Evolutionary conservation across 2,329 filamentous ascomycete species (phyloP).

Genomic region (Arthrobotrys sphaeroides): DNA sequence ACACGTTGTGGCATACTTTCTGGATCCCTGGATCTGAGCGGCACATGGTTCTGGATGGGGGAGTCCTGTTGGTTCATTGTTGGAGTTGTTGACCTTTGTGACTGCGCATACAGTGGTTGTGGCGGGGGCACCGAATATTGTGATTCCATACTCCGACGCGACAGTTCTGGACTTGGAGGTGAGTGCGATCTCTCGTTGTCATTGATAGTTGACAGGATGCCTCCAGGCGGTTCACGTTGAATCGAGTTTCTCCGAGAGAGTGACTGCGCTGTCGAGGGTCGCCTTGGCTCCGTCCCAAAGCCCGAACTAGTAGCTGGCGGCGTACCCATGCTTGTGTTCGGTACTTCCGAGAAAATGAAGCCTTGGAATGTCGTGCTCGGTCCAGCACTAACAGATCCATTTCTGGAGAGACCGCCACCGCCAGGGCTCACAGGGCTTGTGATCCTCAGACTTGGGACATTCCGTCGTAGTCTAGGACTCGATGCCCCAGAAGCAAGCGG

Average conservation of each 20-base stretch:
- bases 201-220: conserved; percentile 41
- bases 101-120: not conserved
- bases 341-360: conserved; percentile 2
- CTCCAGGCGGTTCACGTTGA: conserved; percentile 38
- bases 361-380: conserved; percentile 41
- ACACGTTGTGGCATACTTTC: conserved; percentile 44
- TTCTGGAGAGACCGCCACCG: conserved; percentile 40
- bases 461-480: conserved; percentile 44
- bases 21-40: conserved; percentile 30
- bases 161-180: conserved; percentile 7
- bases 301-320: not conserved
- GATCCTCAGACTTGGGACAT: conserved; percentile 46
- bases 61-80: conserved; percentile 5
- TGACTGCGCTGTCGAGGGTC: conserved; percentile 32
- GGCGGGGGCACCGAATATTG: conserved; percentile 10
- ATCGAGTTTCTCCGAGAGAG: conserved; percentile 48
- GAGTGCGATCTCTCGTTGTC: conserved; percentile 19
- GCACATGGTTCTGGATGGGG: not conserved
- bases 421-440: conserved; percentile 46
- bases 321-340: not conserved
- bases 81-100: conserved; percentile 5
- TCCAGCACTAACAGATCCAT: conserved; percentile 47
- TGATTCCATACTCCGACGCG: conserved; percentile 14
- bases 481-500: conserved; percentile 51
- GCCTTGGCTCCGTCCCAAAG: not conserved